Evolutionary conservation across 2,329 filamentous ascomycete species (phyloP), one percentile per base, ranked within the genome.

Genomic region (Meredithiella fracta): DNA sequence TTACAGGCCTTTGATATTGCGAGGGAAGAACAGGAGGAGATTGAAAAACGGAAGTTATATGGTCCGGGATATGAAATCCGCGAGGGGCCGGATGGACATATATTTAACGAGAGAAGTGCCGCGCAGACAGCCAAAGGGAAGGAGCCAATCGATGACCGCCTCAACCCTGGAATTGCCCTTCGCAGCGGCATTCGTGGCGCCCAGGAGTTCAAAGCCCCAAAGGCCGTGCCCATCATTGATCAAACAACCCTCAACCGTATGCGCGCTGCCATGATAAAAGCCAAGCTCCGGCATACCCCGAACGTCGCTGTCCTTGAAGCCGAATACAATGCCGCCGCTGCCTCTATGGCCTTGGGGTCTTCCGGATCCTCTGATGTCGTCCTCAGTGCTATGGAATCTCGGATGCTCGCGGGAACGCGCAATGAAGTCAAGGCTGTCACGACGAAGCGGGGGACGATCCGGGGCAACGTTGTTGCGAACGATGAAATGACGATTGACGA

Each of bases 401-500:
- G 90, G 5, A 83, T 94, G 76, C 75, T 98, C 2, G 87, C 89
- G 17, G 88, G 86, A 6, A 70, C 71, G 0, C 73, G 80, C 3
- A 75, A 70, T 20, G 92, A 97, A 68, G 85, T 91, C 56, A 90
- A 83, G 62, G 72, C 79, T 0, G 73, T 96, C 6, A 79, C 83
- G 25, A 94, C 80, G 58, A 92, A 85, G 64, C 80, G 90, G 51
- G 91, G 90, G 2, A 77, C 80, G 4, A 90, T 95, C 67, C 81
- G 90, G 55, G 92, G 91, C 1, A 76, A 82, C 6, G 85, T 98
- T 4, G 80, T 86, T 62, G 88, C 92, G 61, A 97, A 97, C 65
- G 86, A 94, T 54, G 89, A 97, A 63, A 97, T 98, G 89, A 83
- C 75, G 29, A 85, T 98, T 59, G 89, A 94, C 55, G 92, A 98